Percentiles rank a stretch among this genome's conserved stretches.
These are phyloP conservation scores for Cystobasidiaceae sp. DNA, from an alignment of 1,284 basidiomycete species.

Conservation along the genomic window DNA sequence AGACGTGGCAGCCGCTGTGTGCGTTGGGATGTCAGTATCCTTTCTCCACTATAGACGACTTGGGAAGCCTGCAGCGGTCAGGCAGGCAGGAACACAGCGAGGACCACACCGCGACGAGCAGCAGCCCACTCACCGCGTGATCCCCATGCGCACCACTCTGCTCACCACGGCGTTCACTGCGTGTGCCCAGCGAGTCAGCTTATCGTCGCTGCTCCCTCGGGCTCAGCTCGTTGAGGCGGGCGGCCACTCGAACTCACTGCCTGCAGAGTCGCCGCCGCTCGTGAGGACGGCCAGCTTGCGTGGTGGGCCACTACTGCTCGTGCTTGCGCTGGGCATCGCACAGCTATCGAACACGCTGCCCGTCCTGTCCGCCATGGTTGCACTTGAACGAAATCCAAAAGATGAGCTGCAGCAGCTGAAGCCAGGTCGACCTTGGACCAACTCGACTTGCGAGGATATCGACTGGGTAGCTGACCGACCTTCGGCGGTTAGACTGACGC, in stretches of 20 bases:
- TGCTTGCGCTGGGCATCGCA: slow-evolving; percentile 4
- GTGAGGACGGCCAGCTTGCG: slow-evolving; percentile 91
- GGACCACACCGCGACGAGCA: too few relatives aligned
- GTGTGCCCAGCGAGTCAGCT: slow-evolving; percentile 49
- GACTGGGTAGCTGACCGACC: too few relatives aligned
- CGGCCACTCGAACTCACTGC: slow-evolving; percentile 41
- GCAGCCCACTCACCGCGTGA: slow-evolving; percentile 73
- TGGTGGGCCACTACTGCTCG: background rate
- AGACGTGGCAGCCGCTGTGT: slow-evolving; percentile 79
- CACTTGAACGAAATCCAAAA: too few relatives aligned
- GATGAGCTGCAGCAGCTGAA: too few relatives aligned
- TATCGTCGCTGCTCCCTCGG: background rate
- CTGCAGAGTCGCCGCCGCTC: slow-evolving; percentile 93
- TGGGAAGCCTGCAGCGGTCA: too few relatives aligned
- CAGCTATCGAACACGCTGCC: slow-evolving; percentile 2
- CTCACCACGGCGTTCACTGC: slow-evolving; percentile 84
- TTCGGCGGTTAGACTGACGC: too few relatives aligned
- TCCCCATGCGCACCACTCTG: slow-evolving; percentile 80
- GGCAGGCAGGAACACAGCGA: too few relatives aligned
- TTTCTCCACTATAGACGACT: too few relatives aligned
- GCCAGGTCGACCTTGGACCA: too few relatives aligned
- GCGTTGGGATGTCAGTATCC: too few relatives aligned
- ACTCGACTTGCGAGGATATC: too few relatives aligned
- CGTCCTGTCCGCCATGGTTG: background rate
- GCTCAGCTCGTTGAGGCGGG: background rate